phyloP scores from a whole-genome alignment of 1,139 yeast species.

The Wickerhamomyces sp. region DNA sequence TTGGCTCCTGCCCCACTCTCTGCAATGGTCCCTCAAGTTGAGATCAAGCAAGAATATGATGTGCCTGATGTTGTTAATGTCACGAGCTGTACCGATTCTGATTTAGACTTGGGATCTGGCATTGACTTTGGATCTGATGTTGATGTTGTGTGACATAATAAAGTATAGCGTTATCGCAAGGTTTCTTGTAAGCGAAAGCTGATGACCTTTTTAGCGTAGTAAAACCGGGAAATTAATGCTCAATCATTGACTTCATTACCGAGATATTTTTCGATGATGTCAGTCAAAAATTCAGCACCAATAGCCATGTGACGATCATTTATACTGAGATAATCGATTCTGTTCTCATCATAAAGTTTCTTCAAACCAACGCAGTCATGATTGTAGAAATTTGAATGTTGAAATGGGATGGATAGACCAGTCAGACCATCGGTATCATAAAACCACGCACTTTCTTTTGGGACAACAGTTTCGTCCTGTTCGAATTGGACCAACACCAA shows the following conservation, averaged over 20 bases:
- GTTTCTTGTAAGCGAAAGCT: too few species aligned
- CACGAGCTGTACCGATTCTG: too few species aligned
- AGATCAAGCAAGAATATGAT: not conserved
- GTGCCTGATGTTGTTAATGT: constrained; percentile 5
- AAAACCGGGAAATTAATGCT: too few species aligned
- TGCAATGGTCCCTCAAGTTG: not conserved
- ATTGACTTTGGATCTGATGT: constrained; percentile 20
- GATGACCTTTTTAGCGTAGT: too few species aligned
- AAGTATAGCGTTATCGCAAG: too few species aligned
- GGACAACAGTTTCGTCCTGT: constrained; percentile 63
- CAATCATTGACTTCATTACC: too few species aligned
- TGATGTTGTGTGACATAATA: constrained; percentile 18
- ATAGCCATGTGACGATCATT: constrained; percentile 69
- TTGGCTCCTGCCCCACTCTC: too few species aligned
- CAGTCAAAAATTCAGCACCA: constrained; percentile 40
- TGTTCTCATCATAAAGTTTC: constrained; percentile 35
- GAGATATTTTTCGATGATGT: constrained; percentile 34
- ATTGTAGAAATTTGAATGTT: constrained; percentile 43
- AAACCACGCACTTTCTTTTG: constrained; percentile 69
- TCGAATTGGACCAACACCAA: constrained; percentile 57
- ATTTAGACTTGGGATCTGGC: constrained; percentile 2
- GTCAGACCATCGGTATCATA: constrained; percentile 44
- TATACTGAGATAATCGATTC: constrained; percentile 44
- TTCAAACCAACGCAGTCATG: constrained; percentile 59
- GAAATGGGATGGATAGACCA: constrained; percentile 41